Base-by-base conservation (phyloP, 2,329 filamentous ascomycete species). In the Colletotrichum salicis region DNA sequence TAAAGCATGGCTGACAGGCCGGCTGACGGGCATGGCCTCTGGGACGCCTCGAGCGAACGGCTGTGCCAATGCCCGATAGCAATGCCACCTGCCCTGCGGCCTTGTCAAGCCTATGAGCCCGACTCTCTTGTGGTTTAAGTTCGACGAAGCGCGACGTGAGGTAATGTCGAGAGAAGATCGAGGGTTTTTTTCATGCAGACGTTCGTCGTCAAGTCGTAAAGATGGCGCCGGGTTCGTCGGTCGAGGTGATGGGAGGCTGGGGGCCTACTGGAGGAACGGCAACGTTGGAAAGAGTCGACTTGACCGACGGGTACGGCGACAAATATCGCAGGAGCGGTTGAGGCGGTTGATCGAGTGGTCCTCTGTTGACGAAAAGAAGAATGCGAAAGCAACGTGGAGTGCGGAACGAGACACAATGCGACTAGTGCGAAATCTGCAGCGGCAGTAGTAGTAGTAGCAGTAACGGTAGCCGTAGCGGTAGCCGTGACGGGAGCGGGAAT, bases 1-100 rank as follows among this genome's bases (percentile, higher is more conserved):
- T 78, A 84, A 77, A 81, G 80, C 81, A 82, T 79, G 80, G 82
- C 84, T 78, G 80, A 80, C 75, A 76, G 71, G 74, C 72, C 74
- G 76, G 74, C 76, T 78, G 78, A 80, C 74, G 77, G 76, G 80
- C 84, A 86, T 86, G 76, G 80, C 84, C 86, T 86, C 77, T 82
- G 81, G 79, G 79, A 76, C 76, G 76, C 75, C 74, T 75, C 73
- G 73, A 35, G 52, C 56, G 31, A 37, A 60, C 27, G 71, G 58
- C 65, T 45, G 56, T 58, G 73, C 68, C 73, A 72, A 71, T 57
- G 71, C 71, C 69, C 68, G 62, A 61, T 65, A 63, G 59, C 73
- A 72, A 67, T 67, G 71, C 73, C 70, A 55, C 56, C 64, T 56
- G 69, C 58, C 58, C 65, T 64, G 29, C 58, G 64, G 59, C 69